Base-by-base conservation (phyloP, 2,329 filamentous ascomycete species). In the Coniella vitis region DNA sequence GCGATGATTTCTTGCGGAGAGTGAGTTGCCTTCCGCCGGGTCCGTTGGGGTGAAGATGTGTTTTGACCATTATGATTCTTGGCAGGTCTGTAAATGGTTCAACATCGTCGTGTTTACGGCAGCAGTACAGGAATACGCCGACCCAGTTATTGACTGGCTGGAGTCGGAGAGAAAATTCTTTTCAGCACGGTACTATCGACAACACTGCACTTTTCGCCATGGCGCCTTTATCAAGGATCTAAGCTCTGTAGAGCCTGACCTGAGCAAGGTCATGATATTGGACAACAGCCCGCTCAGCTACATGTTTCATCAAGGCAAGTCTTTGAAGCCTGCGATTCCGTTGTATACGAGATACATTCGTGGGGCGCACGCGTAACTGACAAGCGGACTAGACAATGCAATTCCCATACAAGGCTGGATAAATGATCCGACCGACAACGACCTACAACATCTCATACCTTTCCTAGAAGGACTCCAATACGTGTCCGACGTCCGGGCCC, bases 371-470 rank as follows among this genome's bases (percentile, higher is more conserved):
- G 17, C 48, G 35, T 21, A 37, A 31, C 55, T 61, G 55, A 60
- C 52, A 41, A 41, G 13, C n/a, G 14, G 19, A 12, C 5, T 61
- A 98, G 93, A 98, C 67, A 98, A 98, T 70, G 93, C 93, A 44
- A 96, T 98, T 61, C 93, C 93, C 3, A 97, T 98, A 63, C 91
- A 97, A 72, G 93, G 93, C 62, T 98, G 93, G 93, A 97, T 98
- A 70, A 95, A 85, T 66, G 93, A 98, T 69, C 93, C 93, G 19
- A 97, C 93, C 21, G 93, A 98, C 69, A 93, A 90, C 64, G 91
- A 96, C 63, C 75, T 98, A 56, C 77, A 97, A 66, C 89, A 97
- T 67, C 76, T 98, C 52, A 83, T 98, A 51, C 93, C 93, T 29
- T 74, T 97, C 60, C 75, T 98, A 38, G 93, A 98, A 69, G 93